Conservation (phyloP, 139 green algal species). For the Chlorella sp. region DNA sequence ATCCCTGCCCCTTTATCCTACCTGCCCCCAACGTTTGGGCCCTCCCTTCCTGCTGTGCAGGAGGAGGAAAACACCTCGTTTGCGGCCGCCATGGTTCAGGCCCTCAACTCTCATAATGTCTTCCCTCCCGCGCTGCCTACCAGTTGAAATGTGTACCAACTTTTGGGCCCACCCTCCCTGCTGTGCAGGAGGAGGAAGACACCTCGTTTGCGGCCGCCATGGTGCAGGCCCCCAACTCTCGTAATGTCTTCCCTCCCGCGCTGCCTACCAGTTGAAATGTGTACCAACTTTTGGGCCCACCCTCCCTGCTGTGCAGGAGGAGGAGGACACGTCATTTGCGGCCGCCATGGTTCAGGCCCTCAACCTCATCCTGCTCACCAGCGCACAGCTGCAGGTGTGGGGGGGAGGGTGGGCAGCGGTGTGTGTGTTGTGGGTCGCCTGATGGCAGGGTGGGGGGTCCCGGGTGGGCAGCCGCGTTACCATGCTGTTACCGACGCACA, state of each 20-base stretch:
- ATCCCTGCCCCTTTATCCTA: too few species aligned
- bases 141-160: not conserved
- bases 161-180: too few species aligned
- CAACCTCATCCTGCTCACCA: conserved; percentile 94
- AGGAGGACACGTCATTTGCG: conserved; percentile 85
- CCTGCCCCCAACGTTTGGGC: too few species aligned
- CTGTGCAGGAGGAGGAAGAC: not conserved
- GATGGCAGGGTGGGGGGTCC: too few species aligned
- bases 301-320: conserved; percentile 16
- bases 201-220: not conserved
- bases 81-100: not conserved
- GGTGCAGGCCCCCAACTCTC: not conserved
- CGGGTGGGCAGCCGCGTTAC: too few species aligned
- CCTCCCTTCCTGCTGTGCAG: not conserved
- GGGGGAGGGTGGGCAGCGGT: not conserved
- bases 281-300: not conserved
- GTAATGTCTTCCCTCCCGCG: not conserved
- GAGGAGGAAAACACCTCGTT: not conserved
- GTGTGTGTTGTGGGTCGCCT: too few species aligned
- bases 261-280: not conserved
- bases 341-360: conserved; percentile 86
- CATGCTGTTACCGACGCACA: too few species aligned
- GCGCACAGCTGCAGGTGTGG: conserved; percentile 20
- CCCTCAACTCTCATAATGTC: not conserved
- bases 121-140: not conserved